Evolutionary conservation across 805 yeast genomes (phyloP).

Genomic region (Nakazawaea ishiwadae): DNA sequence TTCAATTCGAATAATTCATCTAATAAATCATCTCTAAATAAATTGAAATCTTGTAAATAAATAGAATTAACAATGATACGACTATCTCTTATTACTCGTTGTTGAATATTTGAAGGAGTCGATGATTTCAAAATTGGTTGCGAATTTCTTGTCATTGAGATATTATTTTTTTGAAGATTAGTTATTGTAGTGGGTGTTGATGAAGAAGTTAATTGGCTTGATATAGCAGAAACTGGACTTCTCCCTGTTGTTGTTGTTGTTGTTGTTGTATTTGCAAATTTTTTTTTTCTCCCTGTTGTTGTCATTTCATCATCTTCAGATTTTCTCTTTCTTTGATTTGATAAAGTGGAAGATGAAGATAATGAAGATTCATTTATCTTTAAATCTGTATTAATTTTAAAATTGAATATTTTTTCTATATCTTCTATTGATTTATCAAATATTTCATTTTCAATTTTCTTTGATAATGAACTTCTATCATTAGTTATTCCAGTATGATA

Average conservation of each 20-base stretch:
- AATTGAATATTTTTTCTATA: constrained; percentile 12
- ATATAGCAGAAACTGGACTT: not conserved
- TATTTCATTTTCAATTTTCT: constrained; percentile 11
- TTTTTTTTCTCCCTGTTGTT: not conserved
- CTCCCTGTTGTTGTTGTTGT: not conserved
- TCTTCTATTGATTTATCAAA: constrained; percentile 13
- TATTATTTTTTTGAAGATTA: not conserved
- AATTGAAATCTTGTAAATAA: constrained; percentile 10
- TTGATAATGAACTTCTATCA: not conserved
- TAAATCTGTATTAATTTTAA: constrained; percentile 8
- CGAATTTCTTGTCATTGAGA: not conserved
- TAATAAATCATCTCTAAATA: constrained; percentile 10
- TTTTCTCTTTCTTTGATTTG: too few species aligned
- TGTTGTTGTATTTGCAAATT: not conserved
- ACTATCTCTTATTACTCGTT: not conserved
- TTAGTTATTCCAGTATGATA: too few species aligned
- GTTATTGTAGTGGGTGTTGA: not conserved
- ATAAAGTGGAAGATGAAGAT: not conserved
- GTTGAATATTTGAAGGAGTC: not conserved
- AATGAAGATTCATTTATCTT: constrained; percentile 3
- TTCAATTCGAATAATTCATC: constrained; percentile 10
- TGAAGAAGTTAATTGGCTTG: not conserved
- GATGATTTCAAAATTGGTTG: not conserved
- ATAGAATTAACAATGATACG: constrained; percentile 1
- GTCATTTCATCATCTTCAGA: not conserved